These are phyloP conservation scores for Arthrobotrys entomopaga DNA, from an alignment of 2,329 filamentous ascomycete species.

Conservation along the genomic window DNA sequence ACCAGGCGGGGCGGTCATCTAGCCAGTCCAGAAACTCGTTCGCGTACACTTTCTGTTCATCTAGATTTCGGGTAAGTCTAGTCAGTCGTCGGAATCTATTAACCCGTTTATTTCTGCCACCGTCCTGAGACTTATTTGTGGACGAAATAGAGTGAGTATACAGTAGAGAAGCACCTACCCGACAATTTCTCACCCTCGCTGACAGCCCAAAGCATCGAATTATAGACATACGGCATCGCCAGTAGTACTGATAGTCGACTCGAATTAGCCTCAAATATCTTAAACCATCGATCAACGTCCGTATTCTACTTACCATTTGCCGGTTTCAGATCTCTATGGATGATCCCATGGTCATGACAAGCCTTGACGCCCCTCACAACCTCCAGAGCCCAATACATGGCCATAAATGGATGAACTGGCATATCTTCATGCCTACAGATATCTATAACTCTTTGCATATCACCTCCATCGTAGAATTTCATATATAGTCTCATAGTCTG, in stretches of 20 bases:
- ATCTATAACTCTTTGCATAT: slow-evolving; percentile 34
- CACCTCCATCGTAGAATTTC: slow-evolving; percentile 36
- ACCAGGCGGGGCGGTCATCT: slow-evolving; percentile 21
- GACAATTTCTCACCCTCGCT: not conserved
- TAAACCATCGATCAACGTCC: not conserved
- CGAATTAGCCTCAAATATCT: no score
- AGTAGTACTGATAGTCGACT: no score
- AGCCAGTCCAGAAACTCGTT: slow-evolving; percentile 20
- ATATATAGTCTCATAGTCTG: slow-evolving; percentile 18
- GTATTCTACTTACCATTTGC: slow-evolving; percentile 20
- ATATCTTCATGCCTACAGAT: slow-evolving; percentile 10
- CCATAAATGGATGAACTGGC: slow-evolving; percentile 34
- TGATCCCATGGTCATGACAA: slow-evolving; percentile 42
- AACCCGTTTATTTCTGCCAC: not conserved
- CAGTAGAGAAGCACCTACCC: no score
- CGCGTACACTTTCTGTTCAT: not conserved
- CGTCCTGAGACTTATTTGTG: not conserved
- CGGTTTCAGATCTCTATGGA: slow-evolving; percentile 40
- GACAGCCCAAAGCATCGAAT: slow-evolving; percentile 25
- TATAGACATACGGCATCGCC: slow-evolving; percentile 20
- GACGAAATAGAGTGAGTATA: not conserved
- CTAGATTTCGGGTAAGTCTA: no score
- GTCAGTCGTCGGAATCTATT: no score
- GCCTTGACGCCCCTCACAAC: slow-evolving; percentile 40
- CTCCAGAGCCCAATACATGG: slow-evolving; percentile 39